Evolutionary conservation across 495 filamentous ascomycete species (phyloP), one percentile per base, ranked within the genome.

Genomic region (Penicillium macrosclerotiorum): DNA sequence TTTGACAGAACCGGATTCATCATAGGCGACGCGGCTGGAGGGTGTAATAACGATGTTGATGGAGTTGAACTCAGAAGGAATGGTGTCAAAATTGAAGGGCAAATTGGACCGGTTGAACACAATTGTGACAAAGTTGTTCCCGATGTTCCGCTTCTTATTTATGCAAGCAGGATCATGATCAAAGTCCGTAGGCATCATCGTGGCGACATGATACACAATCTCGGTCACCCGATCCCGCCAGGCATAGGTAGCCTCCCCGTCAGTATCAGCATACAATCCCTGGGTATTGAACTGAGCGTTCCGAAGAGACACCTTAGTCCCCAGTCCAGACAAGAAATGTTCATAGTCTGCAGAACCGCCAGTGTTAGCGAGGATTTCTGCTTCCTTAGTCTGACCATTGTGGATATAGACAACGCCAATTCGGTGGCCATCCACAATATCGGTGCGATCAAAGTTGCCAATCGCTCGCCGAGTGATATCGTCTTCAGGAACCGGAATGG

Each of bases 91-190:
- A 42, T 80, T 75, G 73, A 95, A 97, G 0, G 88, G 83, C 19
- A 80, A 59, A 18, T 95, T 92, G 12, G 91, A 96, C 47, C 93
- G 87, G 61, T 99, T 99, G 72, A 90, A 99, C 37, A 99, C 83
- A 54, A 99, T 95, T 55, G 94, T 97, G 52, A 99, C 94, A 56
- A 85, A 94, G 69, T 99, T 95, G 57, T 99, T 99, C 30, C 94
- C 94, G 31, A 95, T 90, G 57, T 99, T 95, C 3, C 83, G 77
- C 63, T 99, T 99, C 73, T 99, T 99, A 58, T 78, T 77, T 51
- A 82, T 80, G 53, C 84, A 90, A 11, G 76, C 74, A 11, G 85
- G 81, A 56, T 96, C 90, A 30, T 79, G 73, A 22, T 86, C 79
- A 19, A 83, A 72, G 60, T 91, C 77, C 14, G 88, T 93, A 8